Evolutionary conservation across 192 early-diverging fungal genomes (phyloP).

Genomic region (Umbelopsis vinacea): DNA sequence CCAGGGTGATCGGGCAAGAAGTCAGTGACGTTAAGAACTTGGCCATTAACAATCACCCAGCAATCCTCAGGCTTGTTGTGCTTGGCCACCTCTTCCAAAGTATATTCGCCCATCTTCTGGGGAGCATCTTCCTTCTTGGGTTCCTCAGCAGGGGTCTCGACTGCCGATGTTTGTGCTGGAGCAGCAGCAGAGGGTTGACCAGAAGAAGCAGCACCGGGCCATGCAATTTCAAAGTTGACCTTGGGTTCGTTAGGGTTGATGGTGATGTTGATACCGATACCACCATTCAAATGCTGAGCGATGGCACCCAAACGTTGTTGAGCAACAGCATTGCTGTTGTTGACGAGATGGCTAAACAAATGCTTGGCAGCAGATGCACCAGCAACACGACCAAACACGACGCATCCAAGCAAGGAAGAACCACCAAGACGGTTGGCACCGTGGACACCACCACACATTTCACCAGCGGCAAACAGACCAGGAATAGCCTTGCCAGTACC

Average conservation of each 20-base stretch:
- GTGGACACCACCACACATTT: conserved; percentile 95
- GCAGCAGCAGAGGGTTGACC: conserved; percentile 31
- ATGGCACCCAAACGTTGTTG: conserved; percentile 69
- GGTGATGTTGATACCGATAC: conserved; percentile 66
- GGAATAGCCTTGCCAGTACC: conserved; percentile 63
- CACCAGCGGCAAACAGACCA: conserved; percentile 89
- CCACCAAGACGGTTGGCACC: conserved; percentile 97
- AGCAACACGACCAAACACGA: conserved; percentile 94
- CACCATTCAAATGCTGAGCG: conserved; percentile 65
- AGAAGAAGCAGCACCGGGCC: conserved; percentile 39
- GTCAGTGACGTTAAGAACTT: conserved; percentile 77
- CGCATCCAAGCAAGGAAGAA: conserved; percentile 91
- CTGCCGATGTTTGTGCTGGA: conserved; percentile 37
- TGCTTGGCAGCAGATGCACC: conserved; percentile 72
- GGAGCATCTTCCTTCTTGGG: conserved; percentile 29
- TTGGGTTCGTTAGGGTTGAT: conserved; percentile 54
- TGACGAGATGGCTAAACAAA: conserved; percentile 59
- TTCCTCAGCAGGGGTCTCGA: conserved; percentile 37
- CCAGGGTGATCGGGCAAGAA: conserved; percentile 85
- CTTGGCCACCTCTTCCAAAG: conserved; percentile 79
- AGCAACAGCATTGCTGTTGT: conserved; percentile 51
- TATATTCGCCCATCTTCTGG: conserved; percentile 55
- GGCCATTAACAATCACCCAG: conserved; percentile 87
- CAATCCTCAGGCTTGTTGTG: conserved; percentile 82
- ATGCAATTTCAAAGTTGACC: conserved; percentile 58